phyloP scores from a whole-genome alignment of 441 rosid genomes.

The Kokia cookei region DNA sequence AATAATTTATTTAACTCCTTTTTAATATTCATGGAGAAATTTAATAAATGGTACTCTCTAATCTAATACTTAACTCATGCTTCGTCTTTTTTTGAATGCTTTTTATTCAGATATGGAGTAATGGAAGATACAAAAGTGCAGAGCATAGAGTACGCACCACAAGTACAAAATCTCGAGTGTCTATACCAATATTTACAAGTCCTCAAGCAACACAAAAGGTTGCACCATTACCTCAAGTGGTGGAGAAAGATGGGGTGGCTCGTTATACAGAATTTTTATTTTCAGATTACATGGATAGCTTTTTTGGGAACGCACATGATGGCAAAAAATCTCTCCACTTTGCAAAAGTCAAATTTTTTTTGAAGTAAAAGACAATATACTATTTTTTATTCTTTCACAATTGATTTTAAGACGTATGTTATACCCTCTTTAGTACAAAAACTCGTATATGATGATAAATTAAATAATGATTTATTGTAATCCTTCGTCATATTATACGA shows the following conservation, averaged over 20 bases:
- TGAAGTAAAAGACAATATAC: neutral
- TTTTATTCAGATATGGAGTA: conserved; percentile 41
- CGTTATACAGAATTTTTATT: neutral
- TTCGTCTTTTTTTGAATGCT: neutral
- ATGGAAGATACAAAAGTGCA: conserved; percentile 58
- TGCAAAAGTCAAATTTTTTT: conserved; percentile 15
- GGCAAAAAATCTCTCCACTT: conserved; percentile 59
- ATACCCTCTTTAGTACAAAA: too few relatives aligned
- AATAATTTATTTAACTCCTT: too few relatives aligned
- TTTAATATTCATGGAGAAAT: neutral
- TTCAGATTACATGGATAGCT: neutral
- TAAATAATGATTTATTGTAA: too few relatives aligned
- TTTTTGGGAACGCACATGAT: conserved; percentile 33
- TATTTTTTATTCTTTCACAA: too few relatives aligned
- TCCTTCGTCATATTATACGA: too few relatives aligned
- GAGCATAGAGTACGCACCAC: conserved; percentile 61
- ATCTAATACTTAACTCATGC: neutral
- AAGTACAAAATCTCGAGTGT: conserved; percentile 41
- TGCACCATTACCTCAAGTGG: conserved; percentile 42
- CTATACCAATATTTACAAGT: conserved; percentile 47
- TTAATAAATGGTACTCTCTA: neutral
- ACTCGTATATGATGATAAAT: too few relatives aligned
- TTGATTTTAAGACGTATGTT: too few relatives aligned
- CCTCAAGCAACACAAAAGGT: conserved; percentile 39
- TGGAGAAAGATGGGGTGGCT: conserved; percentile 34